Percentiles rank a stretch among this genome's conserved stretches.
Conservation (phyloP, 306 rosid species). For the Neltuma alba region DNA sequence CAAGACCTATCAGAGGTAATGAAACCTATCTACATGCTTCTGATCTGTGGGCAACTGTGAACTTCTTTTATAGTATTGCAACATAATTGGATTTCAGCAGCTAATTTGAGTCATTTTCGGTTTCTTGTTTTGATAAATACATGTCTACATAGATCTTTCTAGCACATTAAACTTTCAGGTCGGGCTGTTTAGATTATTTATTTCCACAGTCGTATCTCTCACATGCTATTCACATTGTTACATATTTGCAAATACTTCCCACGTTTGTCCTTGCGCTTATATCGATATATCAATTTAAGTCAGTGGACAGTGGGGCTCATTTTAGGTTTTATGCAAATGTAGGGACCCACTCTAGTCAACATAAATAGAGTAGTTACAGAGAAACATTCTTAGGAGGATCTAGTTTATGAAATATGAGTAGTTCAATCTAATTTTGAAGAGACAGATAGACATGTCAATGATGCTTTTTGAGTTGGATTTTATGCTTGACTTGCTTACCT, state of each 20-base stretch:
- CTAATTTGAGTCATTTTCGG: background rate
- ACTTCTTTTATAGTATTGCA: background rate
- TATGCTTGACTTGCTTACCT: background rate
- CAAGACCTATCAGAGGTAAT: conserved; percentile 74
- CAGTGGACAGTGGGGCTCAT: too few species aligned
- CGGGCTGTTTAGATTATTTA: conserved; percentile 3
- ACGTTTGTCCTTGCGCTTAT: background rate
- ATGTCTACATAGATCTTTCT: conserved; percentile 19
- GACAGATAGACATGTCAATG: background rate
- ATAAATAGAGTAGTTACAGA: background rate
- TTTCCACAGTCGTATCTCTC: background rate
- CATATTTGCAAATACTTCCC: background rate
- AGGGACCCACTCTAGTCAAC: background rate
- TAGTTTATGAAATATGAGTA: background rate
- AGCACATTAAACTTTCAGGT: background rate
- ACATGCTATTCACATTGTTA: background rate
- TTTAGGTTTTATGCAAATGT: background rate
- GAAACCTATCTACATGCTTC: conserved; percentile 6
- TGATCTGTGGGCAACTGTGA: conserved; percentile 8
- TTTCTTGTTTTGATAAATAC: background rate
- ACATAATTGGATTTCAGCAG: conserved; percentile 2
- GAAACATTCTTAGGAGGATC: background rate
- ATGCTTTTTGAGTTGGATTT: background rate
- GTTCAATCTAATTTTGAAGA: background rate
- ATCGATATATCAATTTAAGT: too few species aligned